These are phyloP conservation scores for Scedosporium minutisporum DNA, from an alignment of 2,329 filamentous ascomycete species.

Conservation along the genomic window DNA sequence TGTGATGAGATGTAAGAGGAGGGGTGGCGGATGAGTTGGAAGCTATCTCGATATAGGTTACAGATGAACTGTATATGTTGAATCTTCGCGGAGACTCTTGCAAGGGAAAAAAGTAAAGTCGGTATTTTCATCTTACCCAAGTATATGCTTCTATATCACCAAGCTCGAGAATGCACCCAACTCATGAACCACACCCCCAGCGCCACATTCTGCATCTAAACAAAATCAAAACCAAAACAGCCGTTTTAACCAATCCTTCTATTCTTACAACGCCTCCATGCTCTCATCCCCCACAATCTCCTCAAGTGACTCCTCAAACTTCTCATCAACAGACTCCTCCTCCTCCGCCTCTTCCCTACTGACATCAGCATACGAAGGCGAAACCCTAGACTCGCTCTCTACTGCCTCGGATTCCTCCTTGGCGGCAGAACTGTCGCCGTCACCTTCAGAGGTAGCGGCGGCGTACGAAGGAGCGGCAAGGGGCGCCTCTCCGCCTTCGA, in stretches of 20 bases:
- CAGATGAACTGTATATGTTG: too few relatives aligned
- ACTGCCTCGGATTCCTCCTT: neutral
- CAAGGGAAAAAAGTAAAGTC: neutral
- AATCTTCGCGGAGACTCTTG: neutral
- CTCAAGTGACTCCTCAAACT: slow-evolving; percentile 5
- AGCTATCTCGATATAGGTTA: neutral
- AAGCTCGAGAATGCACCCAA: neutral
- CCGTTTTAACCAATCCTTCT: neutral
- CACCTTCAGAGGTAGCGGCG: slow-evolving; percentile 11
- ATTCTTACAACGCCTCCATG: neutral
- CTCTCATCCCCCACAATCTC: neutral
- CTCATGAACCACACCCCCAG: neutral
- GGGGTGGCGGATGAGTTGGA: neutral
- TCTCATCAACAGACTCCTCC: slow-evolving; percentile 3
- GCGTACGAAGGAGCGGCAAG: slow-evolving; percentile 38
- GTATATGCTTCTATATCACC: neutral
- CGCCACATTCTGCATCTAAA: neutral
- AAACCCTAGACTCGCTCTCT: neutral
- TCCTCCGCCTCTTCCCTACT: neutral
- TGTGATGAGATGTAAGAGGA: neutral
- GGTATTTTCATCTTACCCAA: neutral
- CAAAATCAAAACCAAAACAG: neutral
- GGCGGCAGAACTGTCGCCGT: slow-evolving; percentile 7
- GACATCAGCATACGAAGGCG: neutral
- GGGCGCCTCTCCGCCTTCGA: slow-evolving; percentile 35